A percentile compares a stretch with the other conserved stretches of the same genome.
These are phyloP conservation scores for Phytopythium montanum DNA, from an alignment of 352 stramenopile genomes.

Conservation along the genomic window DNA sequence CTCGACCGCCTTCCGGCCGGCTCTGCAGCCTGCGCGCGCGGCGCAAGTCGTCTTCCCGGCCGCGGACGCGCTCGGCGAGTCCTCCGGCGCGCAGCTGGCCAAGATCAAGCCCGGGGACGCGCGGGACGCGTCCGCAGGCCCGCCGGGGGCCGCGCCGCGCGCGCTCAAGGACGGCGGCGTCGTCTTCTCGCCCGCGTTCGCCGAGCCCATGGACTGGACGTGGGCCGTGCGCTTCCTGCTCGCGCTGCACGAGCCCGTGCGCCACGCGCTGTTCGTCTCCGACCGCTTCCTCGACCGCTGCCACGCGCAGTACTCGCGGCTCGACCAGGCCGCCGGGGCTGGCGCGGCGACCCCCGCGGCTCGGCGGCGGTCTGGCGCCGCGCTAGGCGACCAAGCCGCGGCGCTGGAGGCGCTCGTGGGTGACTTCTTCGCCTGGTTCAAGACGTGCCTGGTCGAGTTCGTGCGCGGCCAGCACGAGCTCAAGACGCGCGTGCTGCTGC, in stretches of 20 bases:
- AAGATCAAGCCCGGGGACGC: conserved; percentile 25
- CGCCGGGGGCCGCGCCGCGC: conserved; percentile 17
- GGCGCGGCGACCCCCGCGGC: neutral
- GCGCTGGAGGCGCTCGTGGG: conserved; percentile 41
- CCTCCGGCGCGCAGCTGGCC: neutral
- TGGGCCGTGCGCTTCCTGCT: conserved; percentile 74
- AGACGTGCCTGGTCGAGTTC: conserved; percentile 72
- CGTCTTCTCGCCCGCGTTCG: conserved; percentile 68
- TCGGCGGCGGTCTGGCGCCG: neutral
- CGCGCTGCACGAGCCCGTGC: conserved; percentile 71
- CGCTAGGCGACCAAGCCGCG: neutral
- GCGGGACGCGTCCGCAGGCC: conserved; percentile 14
- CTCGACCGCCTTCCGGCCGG: conserved; percentile 1
- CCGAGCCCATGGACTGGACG: conserved; percentile 41
- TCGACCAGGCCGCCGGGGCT: conserved; percentile 7
- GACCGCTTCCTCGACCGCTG: conserved; percentile 73
- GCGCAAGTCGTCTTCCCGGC: neutral
- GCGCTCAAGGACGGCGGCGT: conserved; percentile 46
- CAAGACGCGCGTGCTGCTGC: conserved; percentile 57
- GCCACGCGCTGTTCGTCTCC: conserved; percentile 80
- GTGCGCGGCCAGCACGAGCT: conserved; percentile 61
- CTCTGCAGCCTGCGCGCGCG: neutral
- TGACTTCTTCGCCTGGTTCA: conserved; percentile 79
- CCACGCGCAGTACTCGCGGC: conserved; percentile 28
- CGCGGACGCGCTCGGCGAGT: neutral